These are phyloP conservation scores for Nematocida parisii DNA, from an alignment of 371 early-diverging fungal genomes.

Conservation along the genomic window DNA sequence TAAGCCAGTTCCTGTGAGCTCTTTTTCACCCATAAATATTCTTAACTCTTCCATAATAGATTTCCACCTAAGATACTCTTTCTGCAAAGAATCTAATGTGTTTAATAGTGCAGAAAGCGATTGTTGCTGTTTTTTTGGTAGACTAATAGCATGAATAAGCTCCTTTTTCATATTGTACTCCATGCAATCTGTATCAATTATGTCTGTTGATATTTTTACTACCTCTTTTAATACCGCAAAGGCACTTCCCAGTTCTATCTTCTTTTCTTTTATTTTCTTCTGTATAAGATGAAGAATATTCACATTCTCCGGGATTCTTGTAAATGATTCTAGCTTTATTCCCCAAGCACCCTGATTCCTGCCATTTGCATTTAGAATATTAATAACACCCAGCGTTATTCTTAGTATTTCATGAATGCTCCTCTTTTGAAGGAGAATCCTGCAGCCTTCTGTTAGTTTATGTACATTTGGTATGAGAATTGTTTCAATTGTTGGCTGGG, in stretches of 20 bases:
- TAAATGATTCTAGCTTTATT: conserved; percentile 18
- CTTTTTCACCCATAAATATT: conserved; percentile 30
- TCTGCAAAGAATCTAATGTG: not conserved
- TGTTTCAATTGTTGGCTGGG: not conserved
- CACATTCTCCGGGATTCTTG: conserved; percentile 8
- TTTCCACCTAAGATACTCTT: conserved; percentile 6
- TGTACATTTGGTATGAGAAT: conserved; percentile 27
- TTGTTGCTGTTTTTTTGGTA: conserved; percentile 3
- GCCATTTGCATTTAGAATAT: conserved; percentile 21
- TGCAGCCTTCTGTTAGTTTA: not conserved
- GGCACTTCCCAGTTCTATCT: not conserved
- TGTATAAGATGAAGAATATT: conserved; percentile 4
- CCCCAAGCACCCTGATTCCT: conserved; percentile 49
- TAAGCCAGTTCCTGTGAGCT: not conserved
- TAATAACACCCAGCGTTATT: conserved; percentile 1
- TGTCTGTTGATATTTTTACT: conserved; percentile 15
- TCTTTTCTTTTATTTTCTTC: conserved; percentile 6
- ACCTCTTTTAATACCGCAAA: not conserved
- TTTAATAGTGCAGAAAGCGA: not conserved
- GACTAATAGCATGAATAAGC: not conserved
- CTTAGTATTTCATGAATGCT: not conserved
- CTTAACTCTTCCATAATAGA: not conserved
- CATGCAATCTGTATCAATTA: conserved; percentile 10
- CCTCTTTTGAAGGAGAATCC: not conserved
- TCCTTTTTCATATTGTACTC: conserved; percentile 28